Percentiles rank a stretch among this genome's conserved stretches.
Conservation (phyloP, 2,329 filamentous ascomycete species). For the Zymoseptoria tritici region DNA sequence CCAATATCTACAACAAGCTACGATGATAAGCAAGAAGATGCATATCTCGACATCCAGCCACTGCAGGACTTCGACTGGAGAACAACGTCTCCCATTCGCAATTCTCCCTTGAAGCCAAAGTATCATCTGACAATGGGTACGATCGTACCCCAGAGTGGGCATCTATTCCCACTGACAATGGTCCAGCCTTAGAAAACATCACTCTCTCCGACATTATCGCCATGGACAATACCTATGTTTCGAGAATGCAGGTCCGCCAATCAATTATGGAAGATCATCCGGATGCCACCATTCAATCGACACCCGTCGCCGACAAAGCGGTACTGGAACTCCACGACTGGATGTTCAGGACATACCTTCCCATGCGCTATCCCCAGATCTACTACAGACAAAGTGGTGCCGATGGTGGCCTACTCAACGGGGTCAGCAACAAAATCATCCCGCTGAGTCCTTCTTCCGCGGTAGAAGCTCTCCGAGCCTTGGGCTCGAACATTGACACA, state of each 20-base stretch:
- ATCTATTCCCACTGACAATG: neutral
- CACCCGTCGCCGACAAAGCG: constrained; percentile 37
- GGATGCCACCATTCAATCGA: constrained; percentile 34
- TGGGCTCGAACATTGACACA: constrained; percentile 50
- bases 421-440: constrained; percentile 37
- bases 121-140: constrained; percentile 59
- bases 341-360: constrained; percentile 49
- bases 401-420: constrained; percentile 38
- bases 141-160: constrained; percentile 2
- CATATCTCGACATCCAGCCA: constrained; percentile 39
- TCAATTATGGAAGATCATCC: constrained; percentile 40
- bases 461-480: constrained; percentile 37
- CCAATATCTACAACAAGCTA: neutral
- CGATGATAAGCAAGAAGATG: constrained; percentile 16
- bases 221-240: constrained; percentile 53
- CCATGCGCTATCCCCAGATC: constrained; percentile 48
- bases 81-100: constrained; percentile 44
- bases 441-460: constrained; percentile 32
- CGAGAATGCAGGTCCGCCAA: constrained; percentile 45
- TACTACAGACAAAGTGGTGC: constrained; percentile 15
- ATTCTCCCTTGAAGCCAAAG: constrained; percentile 53
- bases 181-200: constrained; percentile 46
- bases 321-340: constrained; percentile 52
- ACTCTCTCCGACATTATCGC: constrained; percentile 48
- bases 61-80: constrained; percentile 46